phyloP scores from a whole-genome alignment of 73 alveolate genomes.

The Blepharisma stoltei region DNA sequence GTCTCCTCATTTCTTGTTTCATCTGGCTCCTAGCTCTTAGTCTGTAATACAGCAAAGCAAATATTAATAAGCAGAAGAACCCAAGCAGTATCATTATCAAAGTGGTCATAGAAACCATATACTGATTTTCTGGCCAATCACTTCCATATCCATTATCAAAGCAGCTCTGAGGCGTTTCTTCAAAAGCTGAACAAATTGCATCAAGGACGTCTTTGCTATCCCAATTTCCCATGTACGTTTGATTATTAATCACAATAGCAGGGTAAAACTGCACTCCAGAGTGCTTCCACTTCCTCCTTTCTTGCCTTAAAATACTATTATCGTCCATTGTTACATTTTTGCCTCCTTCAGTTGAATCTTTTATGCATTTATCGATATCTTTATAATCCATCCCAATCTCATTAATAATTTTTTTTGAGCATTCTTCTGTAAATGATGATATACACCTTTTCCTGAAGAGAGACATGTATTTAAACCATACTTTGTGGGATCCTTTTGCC shows the following conservation, averaged over 20 bases:
- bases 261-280: conserved; percentile 31
- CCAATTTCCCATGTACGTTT: conserved; percentile 42
- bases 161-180: conserved; percentile 34
- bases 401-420: conserved; percentile 30
- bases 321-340: conserved; percentile 34
- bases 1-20: conserved; percentile 17
- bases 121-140: too few species aligned
- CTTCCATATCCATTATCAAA: background rate
- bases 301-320: conserved; percentile 31
- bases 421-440: background rate
- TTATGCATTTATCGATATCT: conserved; percentile 30
- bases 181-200: conserved; percentile 43
- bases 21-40: background rate
- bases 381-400: conserved; percentile 25
- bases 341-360: conserved; percentile 32
- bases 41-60: conserved; percentile 24
- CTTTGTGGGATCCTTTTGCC: conserved; percentile 17
- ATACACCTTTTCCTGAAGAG: conserved; percentile 33
- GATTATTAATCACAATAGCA: conserved; percentile 37
- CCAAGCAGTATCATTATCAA: too few species aligned
- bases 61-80: background rate
- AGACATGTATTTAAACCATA: conserved; percentile 43
- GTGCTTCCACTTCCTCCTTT: conserved; percentile 2
- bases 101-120: too few species aligned
- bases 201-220: conserved; percentile 1